Conservation (phyloP, 2,329 filamentous ascomycete species). For the Diaporthe capsici region DNA sequence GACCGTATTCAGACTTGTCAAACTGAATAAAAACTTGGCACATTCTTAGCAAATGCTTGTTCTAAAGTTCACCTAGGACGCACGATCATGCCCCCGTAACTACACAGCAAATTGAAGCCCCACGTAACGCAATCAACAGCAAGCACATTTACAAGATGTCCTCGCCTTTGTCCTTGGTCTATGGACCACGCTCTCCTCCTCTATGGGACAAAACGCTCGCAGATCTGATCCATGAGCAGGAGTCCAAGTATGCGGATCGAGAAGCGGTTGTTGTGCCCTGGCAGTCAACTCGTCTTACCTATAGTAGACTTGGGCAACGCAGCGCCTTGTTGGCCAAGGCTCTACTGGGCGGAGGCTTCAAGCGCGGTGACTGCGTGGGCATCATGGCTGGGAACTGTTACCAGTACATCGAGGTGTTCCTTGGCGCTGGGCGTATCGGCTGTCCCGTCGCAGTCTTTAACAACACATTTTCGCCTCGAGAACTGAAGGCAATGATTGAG, state of each 20-base stretch:
- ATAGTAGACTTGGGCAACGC: background rate
- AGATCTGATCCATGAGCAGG: constrained; percentile 7
- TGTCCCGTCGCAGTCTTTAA: constrained; percentile 16
- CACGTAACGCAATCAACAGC: background rate
- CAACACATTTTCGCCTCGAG: constrained; percentile 16
- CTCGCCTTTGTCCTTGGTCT: background rate
- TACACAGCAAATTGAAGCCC: background rate
- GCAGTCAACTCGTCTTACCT: background rate
- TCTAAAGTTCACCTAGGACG: background rate
- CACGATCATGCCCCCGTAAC: background rate
- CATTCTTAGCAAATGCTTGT: background rate
- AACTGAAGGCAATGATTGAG: constrained; percentile 17
- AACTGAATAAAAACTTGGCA: background rate
- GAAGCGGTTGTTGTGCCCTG: constrained; percentile 12
- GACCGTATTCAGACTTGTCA: background rate
- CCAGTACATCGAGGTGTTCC: constrained; percentile 5
- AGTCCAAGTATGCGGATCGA: background rate
- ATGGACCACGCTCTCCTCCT: background rate
- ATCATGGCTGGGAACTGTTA: constrained; percentile 27
- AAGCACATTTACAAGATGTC: background rate
- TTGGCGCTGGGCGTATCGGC: constrained; percentile 11
- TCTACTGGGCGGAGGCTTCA: background rate
- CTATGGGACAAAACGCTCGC: constrained; percentile 1
- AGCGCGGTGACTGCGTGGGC: constrained; percentile 19
- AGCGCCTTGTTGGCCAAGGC: constrained; percentile 12